These are phyloP conservation scores for Neoscytalidium dimidiatum DNA, from an alignment of 2,329 filamentous ascomycete species.

Conservation along the genomic window DNA sequence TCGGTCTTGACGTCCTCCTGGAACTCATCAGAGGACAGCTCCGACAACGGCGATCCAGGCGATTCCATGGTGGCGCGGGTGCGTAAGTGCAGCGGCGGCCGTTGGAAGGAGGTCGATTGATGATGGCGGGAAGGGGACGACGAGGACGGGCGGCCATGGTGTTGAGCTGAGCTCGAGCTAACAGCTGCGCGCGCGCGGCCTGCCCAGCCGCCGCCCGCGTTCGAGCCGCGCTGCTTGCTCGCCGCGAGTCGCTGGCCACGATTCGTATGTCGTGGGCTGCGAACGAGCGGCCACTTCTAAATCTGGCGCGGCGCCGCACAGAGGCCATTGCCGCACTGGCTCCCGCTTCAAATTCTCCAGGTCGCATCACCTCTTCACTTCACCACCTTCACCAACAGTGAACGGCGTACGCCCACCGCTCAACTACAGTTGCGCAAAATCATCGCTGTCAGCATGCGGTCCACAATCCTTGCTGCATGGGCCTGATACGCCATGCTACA, in stretches of 20 bases:
- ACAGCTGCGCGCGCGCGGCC: background rate
- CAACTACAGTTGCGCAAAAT: background rate
- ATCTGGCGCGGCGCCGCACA: background rate
- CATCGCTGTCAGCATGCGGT: too few species aligned
- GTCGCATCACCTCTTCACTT: background rate
- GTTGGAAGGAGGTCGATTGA: constrained; percentile 5
- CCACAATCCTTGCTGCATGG: too few species aligned
- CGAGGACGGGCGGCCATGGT: constrained; percentile 11
- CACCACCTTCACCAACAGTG: background rate
- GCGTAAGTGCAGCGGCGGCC: background rate
- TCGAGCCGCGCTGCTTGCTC: background rate
- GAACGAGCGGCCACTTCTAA: background rate
- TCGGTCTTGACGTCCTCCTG: constrained; percentile 55
- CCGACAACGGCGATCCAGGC: constrained; percentile 65
- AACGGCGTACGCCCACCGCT: background rate
- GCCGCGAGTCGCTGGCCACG: background rate
- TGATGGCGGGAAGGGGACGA: constrained; percentile 14
- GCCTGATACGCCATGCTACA: background rate
- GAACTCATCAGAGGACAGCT: constrained; percentile 64
- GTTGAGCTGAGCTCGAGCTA: constrained; percentile 17
- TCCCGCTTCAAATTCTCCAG: constrained; percentile 3
- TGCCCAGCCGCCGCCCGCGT: background rate
- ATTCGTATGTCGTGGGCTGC: background rate
- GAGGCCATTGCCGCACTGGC: constrained; percentile 6
- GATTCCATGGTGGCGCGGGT: constrained; percentile 46